Evolutionary conservation across 2,329 filamentous ascomycete genomes (phyloP), one percentile per base, ranked within the genome.

Genomic region (Corynespora cassiicola): DNA sequence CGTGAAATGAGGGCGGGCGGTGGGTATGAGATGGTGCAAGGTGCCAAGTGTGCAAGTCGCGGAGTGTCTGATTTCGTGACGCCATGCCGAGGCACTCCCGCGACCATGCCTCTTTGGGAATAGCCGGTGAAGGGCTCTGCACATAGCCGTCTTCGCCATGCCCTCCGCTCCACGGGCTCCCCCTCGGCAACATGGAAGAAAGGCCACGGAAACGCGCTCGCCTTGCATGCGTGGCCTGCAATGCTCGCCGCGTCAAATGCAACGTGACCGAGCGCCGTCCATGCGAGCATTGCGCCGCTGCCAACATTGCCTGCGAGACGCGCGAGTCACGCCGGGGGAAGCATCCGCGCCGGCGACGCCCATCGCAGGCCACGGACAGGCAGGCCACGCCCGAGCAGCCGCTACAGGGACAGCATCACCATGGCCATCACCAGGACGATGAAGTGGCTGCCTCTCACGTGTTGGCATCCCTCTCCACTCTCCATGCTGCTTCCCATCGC

Each of bases 191-290:
- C 24, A 36, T 36, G 33, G 19, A n/a, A 20, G 33, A 36, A 5
- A 17, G 15, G 31, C 31, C 21, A 16, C 44, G 53, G 20, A 62
- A 58, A 30, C 66, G 72, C 28, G 72, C 72, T 19, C 72, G 69
- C 42, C 58, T 71, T 40, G 72, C 73, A 6, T 75, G 73, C 42
- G 57, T 66, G 23, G 65, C 67, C 16, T 75, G 72, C 45, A 74
- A 75, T 40, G 56, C 68, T n/a, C 68, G 71, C 20, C 65, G 72
- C 21, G 71, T 75, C 22, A 71, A 71, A 35, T 75, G 72, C 45
- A 68, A 75, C 58, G 73, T 74, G n/a, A 61, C 70, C 9, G 69
- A 74, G 27, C 57, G 53, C 38, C 71, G 64, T n/a, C 71, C 72
- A 5, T 75, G 72, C 43, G 54, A 60, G 23, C 74, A 75, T 38